A percentile compares a stretch with the other conserved stretches of the same genome.
phyloP scores from a whole-genome alignment of 2,329 filamentous ascomycete genomes.

The Aspergillus sp. region DNA sequence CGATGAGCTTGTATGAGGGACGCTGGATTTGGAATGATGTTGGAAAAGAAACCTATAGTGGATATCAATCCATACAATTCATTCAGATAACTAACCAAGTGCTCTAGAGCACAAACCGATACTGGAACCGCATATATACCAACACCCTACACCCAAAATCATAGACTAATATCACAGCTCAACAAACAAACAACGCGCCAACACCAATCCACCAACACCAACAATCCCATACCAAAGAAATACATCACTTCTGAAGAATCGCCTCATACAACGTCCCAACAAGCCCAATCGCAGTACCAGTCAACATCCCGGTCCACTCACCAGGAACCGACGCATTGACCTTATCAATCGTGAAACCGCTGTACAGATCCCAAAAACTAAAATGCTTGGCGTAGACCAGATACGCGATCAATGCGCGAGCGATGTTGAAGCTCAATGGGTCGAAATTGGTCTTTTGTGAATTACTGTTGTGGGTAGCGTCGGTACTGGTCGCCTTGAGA shows the following conservation, averaged over 20 bases:
- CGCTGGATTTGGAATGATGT: not conserved
- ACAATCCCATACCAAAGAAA: too few relatives aligned
- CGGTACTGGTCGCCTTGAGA: conserved; percentile 47
- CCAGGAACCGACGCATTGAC: conserved; percentile 36
- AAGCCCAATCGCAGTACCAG: conserved; percentile 35
- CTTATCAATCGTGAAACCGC: conserved; percentile 26
- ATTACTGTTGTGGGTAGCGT: conserved; percentile 17
- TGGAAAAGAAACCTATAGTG: not conserved
- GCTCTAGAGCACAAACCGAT: too few relatives aligned
- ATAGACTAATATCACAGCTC: not conserved
- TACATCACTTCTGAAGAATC: conserved; percentile 34
- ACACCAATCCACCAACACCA: not conserved
- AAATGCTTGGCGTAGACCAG: conserved; percentile 61
- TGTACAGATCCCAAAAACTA: conserved; percentile 33
- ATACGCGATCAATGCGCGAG: conserved; percentile 75
- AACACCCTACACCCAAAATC: too few relatives aligned
- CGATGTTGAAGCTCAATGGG: conserved; percentile 82
- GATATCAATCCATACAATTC: too few relatives aligned
- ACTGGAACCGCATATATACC: too few relatives aligned
- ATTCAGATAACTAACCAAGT: too few relatives aligned
- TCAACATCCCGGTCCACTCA: conserved; percentile 33
- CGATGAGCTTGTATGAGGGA: conserved; percentile 1
- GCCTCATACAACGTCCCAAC: conserved; percentile 42
- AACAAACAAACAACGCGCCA: not conserved
- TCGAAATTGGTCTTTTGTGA: conserved; percentile 51